These are phyloP conservation scores for Iberis pinnata DNA, from an alignment of 345 rosid genomes.

Conservation along the genomic window DNA sequence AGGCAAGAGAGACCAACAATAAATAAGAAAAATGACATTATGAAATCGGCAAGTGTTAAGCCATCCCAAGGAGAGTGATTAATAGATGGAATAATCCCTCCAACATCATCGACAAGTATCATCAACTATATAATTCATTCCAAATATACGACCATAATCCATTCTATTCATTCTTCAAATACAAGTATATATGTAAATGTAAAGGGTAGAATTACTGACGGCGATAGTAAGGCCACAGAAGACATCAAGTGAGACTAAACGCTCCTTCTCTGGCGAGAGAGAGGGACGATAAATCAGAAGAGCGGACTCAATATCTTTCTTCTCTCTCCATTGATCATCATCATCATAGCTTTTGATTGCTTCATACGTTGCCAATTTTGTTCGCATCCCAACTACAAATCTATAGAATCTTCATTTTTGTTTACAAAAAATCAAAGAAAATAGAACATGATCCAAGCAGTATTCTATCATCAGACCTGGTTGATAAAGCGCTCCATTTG, in stretches of 20 bases:
- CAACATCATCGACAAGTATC: constrained; percentile 81
- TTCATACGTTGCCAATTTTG: constrained; percentile 29
- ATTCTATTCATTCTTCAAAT: constrained; percentile 10
- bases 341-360: constrained; percentile 18
- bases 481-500: constrained; percentile 74
- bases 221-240: constrained; percentile 67
- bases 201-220: not conserved
- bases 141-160: no score
- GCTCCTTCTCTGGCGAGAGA: constrained; percentile 20
- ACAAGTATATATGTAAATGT: not conserved
- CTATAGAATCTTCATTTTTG: no score
- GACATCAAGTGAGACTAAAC: constrained; percentile 63
- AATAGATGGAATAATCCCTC: constrained; percentile 68
- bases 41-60: constrained; percentile 76
- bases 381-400: no score
- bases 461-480: constrained; percentile 39
- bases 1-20: constrained; percentile 80
- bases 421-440: no score
- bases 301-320: constrained; percentile 28
- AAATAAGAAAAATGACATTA: constrained; percentile 90
- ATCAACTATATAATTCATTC: no score
- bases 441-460: constrained; percentile 6
- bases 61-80: constrained; percentile 96
- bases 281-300: constrained; percentile 32
- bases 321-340: constrained; percentile 17